Percentiles rank a stretch among this genome's conserved stretches.
phyloP scores from a whole-genome alignment of 441 rosid species.

The Daphne laureola region DNA sequence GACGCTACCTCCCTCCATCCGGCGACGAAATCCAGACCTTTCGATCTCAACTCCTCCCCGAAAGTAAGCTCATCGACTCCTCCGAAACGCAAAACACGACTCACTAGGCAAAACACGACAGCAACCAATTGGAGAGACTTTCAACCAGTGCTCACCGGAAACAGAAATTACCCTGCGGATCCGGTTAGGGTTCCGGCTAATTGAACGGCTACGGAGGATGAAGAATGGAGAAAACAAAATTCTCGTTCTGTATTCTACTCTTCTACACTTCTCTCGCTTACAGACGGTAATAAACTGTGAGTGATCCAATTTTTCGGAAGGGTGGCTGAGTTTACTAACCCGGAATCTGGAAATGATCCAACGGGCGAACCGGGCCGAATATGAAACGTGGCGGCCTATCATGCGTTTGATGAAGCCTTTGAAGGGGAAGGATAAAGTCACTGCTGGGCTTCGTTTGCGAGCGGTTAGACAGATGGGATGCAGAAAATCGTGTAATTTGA shows the following conservation, averaged over 20 bases:
- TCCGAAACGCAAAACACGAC: slow-evolving; percentile 10
- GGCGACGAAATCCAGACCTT: slow-evolving; percentile 65
- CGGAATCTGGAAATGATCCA: slow-evolving; percentile 18
- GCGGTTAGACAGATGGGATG: background rate
- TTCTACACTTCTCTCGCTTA: slow-evolving; percentile 9
- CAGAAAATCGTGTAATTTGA: too few species aligned
- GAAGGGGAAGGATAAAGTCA: background rate
- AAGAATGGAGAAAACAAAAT: background rate
- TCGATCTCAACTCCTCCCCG: slow-evolving; percentile 56
- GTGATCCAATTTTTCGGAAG: slow-evolving; percentile 23
- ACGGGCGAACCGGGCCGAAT: slow-evolving; percentile 16
- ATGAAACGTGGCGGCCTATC: slow-evolving; percentile 21
- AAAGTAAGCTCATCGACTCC: slow-evolving; percentile 57
- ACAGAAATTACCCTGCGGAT: slow-evolving; percentile 28
- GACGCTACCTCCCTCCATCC: slow-evolving; percentile 99
- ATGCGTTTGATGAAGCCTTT: slow-evolving; percentile 12
- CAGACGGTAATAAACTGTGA: slow-evolving; percentile 12
- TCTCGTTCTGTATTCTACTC: slow-evolving; percentile 4
- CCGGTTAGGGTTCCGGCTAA: slow-evolving; percentile 54
- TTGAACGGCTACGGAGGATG: slow-evolving; percentile 12
- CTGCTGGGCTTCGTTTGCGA: background rate
- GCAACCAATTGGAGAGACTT: slow-evolving; percentile 10
- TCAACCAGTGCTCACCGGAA: slow-evolving; percentile 26
- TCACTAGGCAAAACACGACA: slow-evolving; percentile 5
- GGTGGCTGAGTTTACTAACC: slow-evolving; percentile 16